Base-by-base conservation (phyloP, 1,284 basidiomycete species). In the Erythrobasidium hasegawianum region DNA sequence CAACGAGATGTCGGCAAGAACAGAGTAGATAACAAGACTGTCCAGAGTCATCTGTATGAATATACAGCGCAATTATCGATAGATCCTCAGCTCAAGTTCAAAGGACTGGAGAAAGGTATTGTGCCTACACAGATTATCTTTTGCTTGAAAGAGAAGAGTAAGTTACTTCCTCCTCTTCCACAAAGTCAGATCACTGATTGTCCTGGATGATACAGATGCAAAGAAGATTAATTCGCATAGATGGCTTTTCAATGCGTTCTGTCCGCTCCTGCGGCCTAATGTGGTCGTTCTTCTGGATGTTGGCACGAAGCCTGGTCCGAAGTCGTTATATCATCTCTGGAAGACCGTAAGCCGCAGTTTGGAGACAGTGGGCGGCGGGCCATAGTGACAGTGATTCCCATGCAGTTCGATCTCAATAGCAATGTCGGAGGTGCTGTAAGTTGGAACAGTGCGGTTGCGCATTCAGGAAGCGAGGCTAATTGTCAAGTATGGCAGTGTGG, bases 241-340 rank as follows among this genome's bases (percentile, higher is more conserved):
- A 43, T 93, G 90, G 93, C 92, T 93, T 77, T 95, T 96, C 78
- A 95, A 95, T 75, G 93, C 90, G 0, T 94, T 96, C 56, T 72
- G 72, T 13, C 74, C 74, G 1, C 65, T 75, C 14, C 70, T 76
- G 18, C 71, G 90, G 83, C 91, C 91, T 3, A 94, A 94, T 73
- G 85, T 96, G 2, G 92, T 89, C 72, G 83, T 93, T 4, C 80
- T 96, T 43, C 77, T 99, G 55, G 95, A 99, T 72, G 96, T 97
- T 2, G 95, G 95, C 0, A 97, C 94, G 3, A 84, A 86, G 26
- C 94, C 94, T 0, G 85, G 84, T 1, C 84, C 84, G 59, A 92
- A 88, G 71, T 89, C 88, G 57, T 83, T 96, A 40, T 97, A 97
- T 76, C 84, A 88, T 69, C 82, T 97, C 2, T 97, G 94, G 94